These are phyloP conservation scores for Teratosphaeria destructans DNA, from an alignment of 2,329 filamentous ascomycete genomes.

Conservation along the genomic window DNA sequence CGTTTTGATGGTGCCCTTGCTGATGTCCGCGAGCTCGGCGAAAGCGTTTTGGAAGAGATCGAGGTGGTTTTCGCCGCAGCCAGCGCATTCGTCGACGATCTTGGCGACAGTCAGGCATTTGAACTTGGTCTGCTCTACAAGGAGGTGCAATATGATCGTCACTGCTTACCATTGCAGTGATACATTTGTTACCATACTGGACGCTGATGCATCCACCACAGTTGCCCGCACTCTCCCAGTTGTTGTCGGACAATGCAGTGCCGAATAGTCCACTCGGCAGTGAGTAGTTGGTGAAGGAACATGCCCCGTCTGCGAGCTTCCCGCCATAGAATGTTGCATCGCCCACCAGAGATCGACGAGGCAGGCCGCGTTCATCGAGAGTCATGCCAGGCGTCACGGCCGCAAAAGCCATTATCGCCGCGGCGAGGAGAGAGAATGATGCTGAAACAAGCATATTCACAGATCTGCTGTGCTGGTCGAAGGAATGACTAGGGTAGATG, in stretches of 20 bases:
- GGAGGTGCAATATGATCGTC: not conserved
- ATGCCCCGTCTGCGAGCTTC: slow-evolving; percentile 46
- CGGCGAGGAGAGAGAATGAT: slow-evolving; percentile 1
- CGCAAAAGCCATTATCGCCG: slow-evolving; percentile 5
- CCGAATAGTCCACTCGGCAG: slow-evolving; percentile 50
- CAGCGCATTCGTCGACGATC: slow-evolving; percentile 49
- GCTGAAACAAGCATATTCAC: slow-evolving; percentile 2
- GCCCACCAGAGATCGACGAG: slow-evolving; percentile 14
- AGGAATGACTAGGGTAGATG: slow-evolving; percentile 2
- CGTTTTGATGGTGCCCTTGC: slow-evolving; percentile 40
- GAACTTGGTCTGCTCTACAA: not conserved
- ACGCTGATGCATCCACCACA: slow-evolving; percentile 55
- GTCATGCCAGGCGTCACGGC: slow-evolving; percentile 7
- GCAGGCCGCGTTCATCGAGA: slow-evolving; percentile 6
- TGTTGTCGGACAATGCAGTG: slow-evolving; percentile 49
- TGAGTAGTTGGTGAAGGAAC: slow-evolving; percentile 53
- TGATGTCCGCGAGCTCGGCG: slow-evolving; percentile 33
- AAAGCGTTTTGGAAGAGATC: slow-evolving; percentile 47
- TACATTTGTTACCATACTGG: slow-evolving; percentile 39
- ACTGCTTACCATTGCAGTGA: slow-evolving; percentile 52
- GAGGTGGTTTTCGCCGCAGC: slow-evolving; percentile 43
- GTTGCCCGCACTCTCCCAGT: slow-evolving; percentile 46
- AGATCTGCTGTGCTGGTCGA: slow-evolving; percentile 2
- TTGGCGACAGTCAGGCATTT: slow-evolving; percentile 14
- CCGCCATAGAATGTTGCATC: slow-evolving; percentile 18